A percentile compares a stretch with the other conserved stretches of the same genome.
These are phyloP conservation scores for Wickerhamomyces canadensis DNA, from an alignment of 805 yeast species.

Conservation along the genomic window DNA sequence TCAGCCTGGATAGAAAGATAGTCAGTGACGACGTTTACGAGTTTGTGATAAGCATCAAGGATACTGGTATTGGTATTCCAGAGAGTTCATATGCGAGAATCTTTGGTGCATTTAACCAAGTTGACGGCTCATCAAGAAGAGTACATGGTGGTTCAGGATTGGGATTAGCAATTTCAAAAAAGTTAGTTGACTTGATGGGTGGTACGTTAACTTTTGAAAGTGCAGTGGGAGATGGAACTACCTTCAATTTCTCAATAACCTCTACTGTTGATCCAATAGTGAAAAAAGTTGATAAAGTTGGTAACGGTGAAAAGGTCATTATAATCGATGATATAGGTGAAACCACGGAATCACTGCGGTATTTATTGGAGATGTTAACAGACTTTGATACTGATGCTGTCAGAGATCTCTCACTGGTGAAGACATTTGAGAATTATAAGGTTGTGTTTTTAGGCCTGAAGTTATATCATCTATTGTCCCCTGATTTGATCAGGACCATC, in stretches of 20 bases:
- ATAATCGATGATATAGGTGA: constrained; percentile 7
- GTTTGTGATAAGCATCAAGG: constrained; percentile 75
- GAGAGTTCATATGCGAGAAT: constrained; percentile 76
- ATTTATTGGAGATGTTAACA: constrained; percentile 3
- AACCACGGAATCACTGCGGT: constrained; percentile 8
- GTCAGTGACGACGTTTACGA: constrained; percentile 29
- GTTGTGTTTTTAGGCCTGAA: constrained; percentile 9
- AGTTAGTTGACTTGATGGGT: constrained; percentile 81
- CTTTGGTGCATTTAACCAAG: constrained; percentile 86
- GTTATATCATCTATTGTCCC: constrained; percentile 5
- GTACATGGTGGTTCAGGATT: constrained; percentile 89
- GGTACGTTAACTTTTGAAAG: constrained; percentile 86
- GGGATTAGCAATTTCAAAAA: constrained; percentile 81
- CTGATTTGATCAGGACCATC: neutral
- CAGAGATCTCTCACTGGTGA: neutral
- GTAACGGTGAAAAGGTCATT: constrained; percentile 3
- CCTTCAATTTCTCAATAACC: constrained; percentile 71
- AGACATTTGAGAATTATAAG: constrained; percentile 1
- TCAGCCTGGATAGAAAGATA: constrained; percentile 52
- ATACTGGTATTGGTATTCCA: constrained; percentile 85
- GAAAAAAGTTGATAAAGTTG: neutral
- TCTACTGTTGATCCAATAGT: constrained; percentile 1
- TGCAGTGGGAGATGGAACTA: constrained; percentile 71
- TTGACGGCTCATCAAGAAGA: constrained; percentile 87
- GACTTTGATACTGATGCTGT: constrained; percentile 6